Percentiles rank a stretch among this genome's conserved stretches.
Conservation (phyloP, 768 basidiomycete genomes). For the Boletus insuetus region DNA sequence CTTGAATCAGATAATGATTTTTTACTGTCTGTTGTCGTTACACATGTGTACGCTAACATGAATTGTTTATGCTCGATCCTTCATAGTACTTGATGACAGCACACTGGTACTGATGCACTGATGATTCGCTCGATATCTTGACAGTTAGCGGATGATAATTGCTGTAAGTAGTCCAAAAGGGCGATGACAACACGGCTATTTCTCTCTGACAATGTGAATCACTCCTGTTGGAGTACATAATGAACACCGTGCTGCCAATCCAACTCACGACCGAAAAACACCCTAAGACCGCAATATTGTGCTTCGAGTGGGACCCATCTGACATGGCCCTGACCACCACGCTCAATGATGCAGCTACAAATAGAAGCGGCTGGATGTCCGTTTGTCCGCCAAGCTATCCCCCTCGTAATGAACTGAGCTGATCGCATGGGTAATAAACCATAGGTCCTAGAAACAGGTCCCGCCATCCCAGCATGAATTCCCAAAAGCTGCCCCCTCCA, state of each 20-base stretch:
- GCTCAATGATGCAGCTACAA: constrained; percentile 10
- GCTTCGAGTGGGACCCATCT: neutral
- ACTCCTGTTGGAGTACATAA: constrained; percentile 16
- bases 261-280: neutral
- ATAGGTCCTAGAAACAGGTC: constrained; percentile 1
- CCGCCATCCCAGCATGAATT: neutral
- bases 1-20: no score
- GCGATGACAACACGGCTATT: no score
- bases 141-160: no score
- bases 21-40: no score
- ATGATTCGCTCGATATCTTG: no score
- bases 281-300: neutral
- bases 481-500: neutral
- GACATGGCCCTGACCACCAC: constrained; percentile 6
- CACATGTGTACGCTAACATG: no score
- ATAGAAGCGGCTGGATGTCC: constrained; percentile 12
- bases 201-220: neutral
- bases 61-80: no score
- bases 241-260: neutral
- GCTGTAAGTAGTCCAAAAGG: no score
- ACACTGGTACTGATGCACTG: no score
- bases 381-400: constrained; percentile 13
- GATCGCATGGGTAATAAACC: constrained; percentile 15
- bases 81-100: no score
- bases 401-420: constrained; percentile 22